phyloP scores from a whole-genome alignment of 495 filamentous ascomycete genomes.

The Xylaria scruposa region DNA sequence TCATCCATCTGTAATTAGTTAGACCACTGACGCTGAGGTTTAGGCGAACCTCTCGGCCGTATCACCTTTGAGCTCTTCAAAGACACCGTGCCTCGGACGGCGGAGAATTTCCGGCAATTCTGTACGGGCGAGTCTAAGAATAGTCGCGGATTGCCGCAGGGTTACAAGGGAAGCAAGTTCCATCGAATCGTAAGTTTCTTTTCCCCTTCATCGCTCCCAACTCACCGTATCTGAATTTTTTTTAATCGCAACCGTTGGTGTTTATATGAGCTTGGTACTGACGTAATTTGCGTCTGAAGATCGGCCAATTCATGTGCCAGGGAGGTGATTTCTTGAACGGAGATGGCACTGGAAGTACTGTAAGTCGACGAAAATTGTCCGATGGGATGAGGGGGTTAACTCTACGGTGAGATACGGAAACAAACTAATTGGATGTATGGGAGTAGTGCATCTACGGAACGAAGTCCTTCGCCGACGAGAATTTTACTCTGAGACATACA shows the following conservation, averaged over 20 bases:
- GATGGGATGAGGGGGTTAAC: too few species aligned
- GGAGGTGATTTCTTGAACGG: conserved; percentile 96
- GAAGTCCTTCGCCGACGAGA: conserved; percentile 88
- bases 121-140: conserved; percentile 95
- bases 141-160: conserved; percentile 77
- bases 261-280: background rate
- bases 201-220: background rate
- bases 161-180: conserved; percentile 94
- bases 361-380: conserved; percentile 31
- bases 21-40: background rate
- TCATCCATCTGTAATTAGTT: background rate
- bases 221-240: background rate
- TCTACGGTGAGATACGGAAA: too few species aligned
- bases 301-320: conserved; percentile 95
- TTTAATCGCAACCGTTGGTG: background rate
- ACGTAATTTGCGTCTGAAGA: conserved; percentile 54
- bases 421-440: background rate
- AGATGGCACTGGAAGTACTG: conserved; percentile 84
- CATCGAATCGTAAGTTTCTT: conserved; percentile 80
- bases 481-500: conserved; percentile 82
- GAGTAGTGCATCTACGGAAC: conserved; percentile 76
- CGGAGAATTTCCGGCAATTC: conserved; percentile 97
- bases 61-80: conserved; percentile 95
- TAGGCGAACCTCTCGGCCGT: conserved; percentile 88
- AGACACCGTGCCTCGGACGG: conserved; percentile 81